These are phyloP conservation scores for Sporothrix phasma DNA, from an alignment of 2,329 filamentous ascomycete genomes.

Conservation along the genomic window DNA sequence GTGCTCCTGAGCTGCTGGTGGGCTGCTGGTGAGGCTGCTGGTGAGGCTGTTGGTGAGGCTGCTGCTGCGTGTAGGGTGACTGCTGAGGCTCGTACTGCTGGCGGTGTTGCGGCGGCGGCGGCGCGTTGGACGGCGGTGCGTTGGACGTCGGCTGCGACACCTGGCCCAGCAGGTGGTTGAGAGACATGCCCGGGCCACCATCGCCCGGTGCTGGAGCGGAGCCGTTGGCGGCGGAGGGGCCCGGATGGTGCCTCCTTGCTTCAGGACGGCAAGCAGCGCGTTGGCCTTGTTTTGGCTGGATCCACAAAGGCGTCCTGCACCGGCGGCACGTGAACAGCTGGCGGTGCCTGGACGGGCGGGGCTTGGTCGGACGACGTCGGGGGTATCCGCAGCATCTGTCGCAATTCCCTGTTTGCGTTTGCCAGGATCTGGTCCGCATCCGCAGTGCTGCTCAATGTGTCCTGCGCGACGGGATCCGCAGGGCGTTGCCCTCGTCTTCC, in stretches of 20 bases:
- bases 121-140: conserved; percentile 12
- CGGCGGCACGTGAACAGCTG: conserved; percentile 16
- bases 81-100: neutral
- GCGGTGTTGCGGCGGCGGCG: conserved; percentile 9
- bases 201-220: neutral
- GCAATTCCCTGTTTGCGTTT: conserved; percentile 42
- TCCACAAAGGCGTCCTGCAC: neutral
- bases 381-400: conserved; percentile 46
- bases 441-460: conserved; percentile 24
- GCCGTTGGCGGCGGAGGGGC: neutral
- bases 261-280: conserved; percentile 44
- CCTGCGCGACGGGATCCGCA: conserved; percentile 28
- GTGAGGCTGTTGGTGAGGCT: neutral
- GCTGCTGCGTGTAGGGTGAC: conserved; percentile 2
- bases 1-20: too few relatives aligned
- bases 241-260: conserved; percentile 25
- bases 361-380: conserved; percentile 24
- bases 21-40: neutral
- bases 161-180: neutral
- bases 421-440: conserved; percentile 38
- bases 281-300: conserved; percentile 36
- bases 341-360: conserved; percentile 15
- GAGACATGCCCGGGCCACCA: neutral
- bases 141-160: neutral
- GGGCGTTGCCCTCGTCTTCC: conserved; percentile 49